Base-by-base conservation (phyloP, 75 land plant species). In the Pinus taeda region DNA sequence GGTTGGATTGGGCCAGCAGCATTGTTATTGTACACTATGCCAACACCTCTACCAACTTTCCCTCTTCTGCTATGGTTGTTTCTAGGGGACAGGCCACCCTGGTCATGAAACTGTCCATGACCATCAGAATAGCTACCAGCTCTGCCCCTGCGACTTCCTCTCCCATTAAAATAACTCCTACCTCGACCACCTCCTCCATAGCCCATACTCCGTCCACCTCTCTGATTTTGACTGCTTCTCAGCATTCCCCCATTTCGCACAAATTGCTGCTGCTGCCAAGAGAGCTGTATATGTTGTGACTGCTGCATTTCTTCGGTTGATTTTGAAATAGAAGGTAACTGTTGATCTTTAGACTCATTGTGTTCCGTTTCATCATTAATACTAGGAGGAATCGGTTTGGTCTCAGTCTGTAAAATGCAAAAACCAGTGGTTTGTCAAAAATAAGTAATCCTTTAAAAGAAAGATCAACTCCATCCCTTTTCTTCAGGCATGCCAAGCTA, bases 201-300 rank as follows among this genome's bases (percentile, higher is more conserved):
- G 42, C 69, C 67, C 39, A 64, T 64, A 33, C 67, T 65, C 20
- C 69, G 30, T 65, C 69, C 69, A 33, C 69, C 69, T 65, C 69
- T 65, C 20, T 65, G 39, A 7, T 20, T 65, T 33, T 65, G 69
- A 65, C 18, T 30, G 18, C 69, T 65, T 33, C 69, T 65, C 39
- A 65, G 15, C 36, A 17, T 15, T 33, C 69, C 69, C 69, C 42
- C 69, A 65, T 33, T 65, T 37, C n/a, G 69, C 14, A 17, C 69
- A 65, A 33, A 65, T 6, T 65, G 36, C 36, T 33, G 69, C 20
- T 65, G 69, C 69, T 65, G 69, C 66, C 62, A 60, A 8, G 63
- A 61, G 13, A 6, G 3, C 30, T 61, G 63, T 29, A 22, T 24
- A 22, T 61, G 63, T 22, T 61, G 63, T 61, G 61, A 24, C 21